Conservation (phyloP, 1,139 yeast species). For the Hanseniaspora gamundiae region DNA sequence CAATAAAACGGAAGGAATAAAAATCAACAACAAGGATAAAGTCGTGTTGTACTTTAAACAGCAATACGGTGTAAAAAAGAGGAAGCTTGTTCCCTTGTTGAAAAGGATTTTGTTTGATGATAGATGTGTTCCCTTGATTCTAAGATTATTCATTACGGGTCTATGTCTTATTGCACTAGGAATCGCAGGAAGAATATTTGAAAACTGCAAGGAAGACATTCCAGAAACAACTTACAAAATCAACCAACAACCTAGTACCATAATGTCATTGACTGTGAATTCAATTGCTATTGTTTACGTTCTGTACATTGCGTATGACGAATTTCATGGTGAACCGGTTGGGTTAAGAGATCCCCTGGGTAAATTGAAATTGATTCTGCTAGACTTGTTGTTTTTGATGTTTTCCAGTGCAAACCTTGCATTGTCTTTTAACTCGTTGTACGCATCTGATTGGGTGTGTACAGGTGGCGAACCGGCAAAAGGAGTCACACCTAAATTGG, state of each 20-base stretch:
- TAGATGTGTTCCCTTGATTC: conserved; percentile 68
- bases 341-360: conserved; percentile 78
- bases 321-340: conserved; percentile 80
- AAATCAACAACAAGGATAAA: conserved; percentile 12
- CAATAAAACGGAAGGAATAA: not conserved
- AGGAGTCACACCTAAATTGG: conserved; percentile 19
- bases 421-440: conserved; percentile 71
- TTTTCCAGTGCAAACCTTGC: conserved; percentile 86
- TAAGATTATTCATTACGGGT: conserved; percentile 56
- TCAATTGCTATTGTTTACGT: conserved; percentile 67
- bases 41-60: conserved; percentile 23
- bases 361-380: conserved; percentile 62
- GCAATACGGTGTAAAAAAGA: conserved; percentile 37
- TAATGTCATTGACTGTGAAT: conserved; percentile 84
- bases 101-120: conserved; percentile 52
- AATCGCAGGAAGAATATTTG: conserved; percentile 52
- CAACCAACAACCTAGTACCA: conserved; percentile 76
- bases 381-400: conserved; percentile 80
- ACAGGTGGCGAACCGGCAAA: conserved; percentile 22
- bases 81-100: conserved; percentile 52
- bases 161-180: conserved; percentile 54
- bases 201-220: conserved; percentile 29
- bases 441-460: conserved; percentile 79
- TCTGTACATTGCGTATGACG: conserved; percentile 77
- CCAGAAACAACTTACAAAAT: conserved; percentile 31